Conservation (phyloP, 495 filamentous ascomycete species). For the Bryoglossum gracile region DNA sequence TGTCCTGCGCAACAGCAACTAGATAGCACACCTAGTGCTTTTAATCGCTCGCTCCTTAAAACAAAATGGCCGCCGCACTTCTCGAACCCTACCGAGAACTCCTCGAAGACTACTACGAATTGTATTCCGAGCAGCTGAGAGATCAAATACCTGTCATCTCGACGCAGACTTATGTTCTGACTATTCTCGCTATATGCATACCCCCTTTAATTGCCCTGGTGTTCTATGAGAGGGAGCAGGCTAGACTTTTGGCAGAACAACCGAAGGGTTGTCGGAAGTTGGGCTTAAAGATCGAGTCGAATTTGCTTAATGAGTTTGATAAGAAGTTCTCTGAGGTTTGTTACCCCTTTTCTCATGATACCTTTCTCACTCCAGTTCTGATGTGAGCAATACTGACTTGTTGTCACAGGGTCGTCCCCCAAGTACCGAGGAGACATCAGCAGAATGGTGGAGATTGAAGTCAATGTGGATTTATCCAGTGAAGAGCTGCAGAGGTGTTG, state of each 20-base stretch:
- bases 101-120: constrained; percentile 17
- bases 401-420: constrained; percentile 18
- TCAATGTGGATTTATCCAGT: constrained; percentile 82
- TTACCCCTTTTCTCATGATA: not conserved
- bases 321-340: constrained; percentile 21
- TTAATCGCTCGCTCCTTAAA: constrained; percentile 2
- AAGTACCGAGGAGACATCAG: constrained; percentile 23
- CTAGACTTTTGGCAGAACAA: constrained; percentile 28
- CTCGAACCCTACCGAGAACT: constrained; percentile 18
- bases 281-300: constrained; percentile 33
- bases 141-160: constrained; percentile 28
- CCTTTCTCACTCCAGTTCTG: not conserved
- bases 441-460: constrained; percentile 53
- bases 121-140: constrained; percentile 20
- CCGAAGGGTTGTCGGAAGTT: constrained; percentile 41
- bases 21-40: constrained; percentile 20
- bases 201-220: constrained; percentile 30
- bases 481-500: constrained; percentile 79
- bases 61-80: constrained; percentile 18
- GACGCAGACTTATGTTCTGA: constrained; percentile 39
- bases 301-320: constrained; percentile 32
- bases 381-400: not conserved
- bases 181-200: constrained; percentile 39
- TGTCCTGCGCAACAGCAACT: constrained; percentile 13
- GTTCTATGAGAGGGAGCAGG: constrained; percentile 24